Conservation (phyloP, 2,329 filamentous ascomycete species). For the Myriosclerotinia curreyana region DNA sequence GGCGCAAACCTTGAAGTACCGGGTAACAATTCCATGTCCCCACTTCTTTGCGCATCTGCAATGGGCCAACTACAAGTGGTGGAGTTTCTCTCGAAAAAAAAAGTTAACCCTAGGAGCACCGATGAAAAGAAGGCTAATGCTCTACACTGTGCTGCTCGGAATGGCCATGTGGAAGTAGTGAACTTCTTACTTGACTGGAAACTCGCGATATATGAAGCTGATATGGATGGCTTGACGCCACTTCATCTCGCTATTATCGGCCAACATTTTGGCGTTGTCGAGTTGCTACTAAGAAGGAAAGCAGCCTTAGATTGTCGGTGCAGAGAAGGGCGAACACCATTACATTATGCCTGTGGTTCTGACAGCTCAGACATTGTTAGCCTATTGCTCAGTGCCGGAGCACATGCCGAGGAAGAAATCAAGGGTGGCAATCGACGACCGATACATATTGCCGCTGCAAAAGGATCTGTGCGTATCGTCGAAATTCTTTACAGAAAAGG, state of each 20-base stretch:
- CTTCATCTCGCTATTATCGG: constrained; percentile 20
- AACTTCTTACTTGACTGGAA: constrained; percentile 13
- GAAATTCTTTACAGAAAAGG: constrained; percentile 10
- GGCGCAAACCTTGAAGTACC: constrained; percentile 18
- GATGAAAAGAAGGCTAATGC: constrained; percentile 4
- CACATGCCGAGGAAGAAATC: constrained; percentile 14
- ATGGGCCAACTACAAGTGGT: constrained; percentile 14
- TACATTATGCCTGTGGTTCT: constrained; percentile 23
- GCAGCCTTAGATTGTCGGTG: not conserved
- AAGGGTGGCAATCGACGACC: constrained; percentile 16
- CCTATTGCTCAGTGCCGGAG: constrained; percentile 21
- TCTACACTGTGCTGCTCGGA: constrained; percentile 1
- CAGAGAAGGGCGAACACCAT: constrained; percentile 20
- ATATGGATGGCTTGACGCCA: constrained; percentile 19
- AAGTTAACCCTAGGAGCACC: not conserved
- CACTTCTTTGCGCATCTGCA: constrained; percentile 20
- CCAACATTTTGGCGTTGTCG: constrained; percentile 10
- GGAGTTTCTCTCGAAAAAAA: constrained; percentile 18
- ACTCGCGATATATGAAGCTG: constrained; percentile 9
- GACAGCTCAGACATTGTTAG: constrained; percentile 21
- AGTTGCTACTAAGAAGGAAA: constrained; percentile 18
- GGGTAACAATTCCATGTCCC: constrained; percentile 18
- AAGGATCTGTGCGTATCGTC: constrained; percentile 9
- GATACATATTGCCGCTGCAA: constrained; percentile 23
- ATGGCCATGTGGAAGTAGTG: constrained; percentile 16